phyloP scores from a whole-genome alignment of 345 rosid species.

The Raphanus sativus region DNA sequence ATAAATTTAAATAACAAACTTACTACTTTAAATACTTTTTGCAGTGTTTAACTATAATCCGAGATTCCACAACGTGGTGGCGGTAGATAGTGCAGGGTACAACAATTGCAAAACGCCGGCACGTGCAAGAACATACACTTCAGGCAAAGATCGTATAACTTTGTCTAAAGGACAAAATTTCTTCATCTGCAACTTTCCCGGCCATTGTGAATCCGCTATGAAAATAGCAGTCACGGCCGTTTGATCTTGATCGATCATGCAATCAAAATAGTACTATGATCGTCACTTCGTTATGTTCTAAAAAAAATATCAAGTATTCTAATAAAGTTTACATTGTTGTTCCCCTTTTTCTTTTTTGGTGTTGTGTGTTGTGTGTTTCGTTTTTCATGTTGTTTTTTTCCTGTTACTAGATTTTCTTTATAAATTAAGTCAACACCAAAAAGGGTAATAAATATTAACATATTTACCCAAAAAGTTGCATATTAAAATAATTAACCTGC shows the following conservation, averaged over 20 bases:
- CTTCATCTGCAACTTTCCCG: slow-evolving; percentile 48
- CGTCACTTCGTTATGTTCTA: slow-evolving; percentile 8
- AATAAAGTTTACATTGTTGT: slow-evolving; percentile 21
- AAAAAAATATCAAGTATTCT: background rate
- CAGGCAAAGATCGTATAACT: slow-evolving; percentile 57
- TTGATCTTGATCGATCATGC: slow-evolving; percentile 15
- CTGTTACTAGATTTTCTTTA: background rate
- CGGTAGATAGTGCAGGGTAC: slow-evolving; percentile 46
- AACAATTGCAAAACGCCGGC: slow-evolving; percentile 40
- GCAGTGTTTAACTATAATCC: slow-evolving; percentile 65
- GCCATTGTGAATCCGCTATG: slow-evolving; percentile 54
- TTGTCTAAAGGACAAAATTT: slow-evolving; percentile 51
- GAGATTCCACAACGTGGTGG: slow-evolving; percentile 47
- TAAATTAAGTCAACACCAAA: background rate
- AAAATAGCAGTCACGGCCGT: slow-evolving; percentile 51
- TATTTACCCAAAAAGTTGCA: background rate
- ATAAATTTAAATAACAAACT: no score
- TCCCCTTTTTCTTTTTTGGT: background rate
- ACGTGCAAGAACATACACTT: slow-evolving; percentile 36
- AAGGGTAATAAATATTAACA: background rate
- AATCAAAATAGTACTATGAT: slow-evolving; percentile 5
- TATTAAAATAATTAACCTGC: background rate
- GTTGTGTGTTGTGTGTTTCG: background rate
- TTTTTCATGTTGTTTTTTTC: background rate
- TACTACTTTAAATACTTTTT: background rate